phyloP scores from a whole-genome alignment of 176 grass and related monocot genomes.

The Bothriochloa decipiens region DNA sequence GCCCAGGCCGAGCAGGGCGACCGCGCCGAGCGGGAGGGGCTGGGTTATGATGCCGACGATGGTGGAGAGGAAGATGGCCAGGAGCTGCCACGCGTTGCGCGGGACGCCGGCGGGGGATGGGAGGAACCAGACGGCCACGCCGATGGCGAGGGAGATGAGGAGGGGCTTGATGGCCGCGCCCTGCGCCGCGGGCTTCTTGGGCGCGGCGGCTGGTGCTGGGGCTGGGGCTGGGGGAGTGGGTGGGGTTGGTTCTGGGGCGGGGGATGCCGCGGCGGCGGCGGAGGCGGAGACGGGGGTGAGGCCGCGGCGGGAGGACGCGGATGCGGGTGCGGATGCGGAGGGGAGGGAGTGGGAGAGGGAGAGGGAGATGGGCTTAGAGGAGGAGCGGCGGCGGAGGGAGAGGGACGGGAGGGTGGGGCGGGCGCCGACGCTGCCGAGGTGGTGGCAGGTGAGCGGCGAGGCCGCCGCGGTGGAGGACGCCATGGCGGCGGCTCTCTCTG shows the following conservation, averaged over 20 bases:
- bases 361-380: conserved; percentile 39
- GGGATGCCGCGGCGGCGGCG: neutral
- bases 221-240: neutral
- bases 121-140: conserved; percentile 73
- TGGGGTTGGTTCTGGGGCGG: neutral
- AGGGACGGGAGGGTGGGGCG: conserved; percentile 47
- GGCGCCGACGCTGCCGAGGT: conserved; percentile 45
- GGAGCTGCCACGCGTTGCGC: conserved; percentile 89
- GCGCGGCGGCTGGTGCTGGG: conserved; percentile 6
- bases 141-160: conserved; percentile 58
- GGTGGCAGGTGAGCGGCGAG: conserved; percentile 54
- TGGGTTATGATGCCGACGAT: conserved; percentile 98
- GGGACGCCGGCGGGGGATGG: conserved; percentile 76
- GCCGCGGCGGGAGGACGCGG: neutral
- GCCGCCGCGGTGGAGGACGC: conserved; percentile 52
- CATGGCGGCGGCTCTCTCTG: conserved; percentile 43
- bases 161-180: conserved; percentile 81
- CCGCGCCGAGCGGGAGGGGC: conserved; percentile 94
- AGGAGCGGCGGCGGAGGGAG: conserved; percentile 29
- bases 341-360: conserved; percentile 46
- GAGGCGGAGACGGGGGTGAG: neutral
- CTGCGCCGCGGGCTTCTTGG: conserved; percentile 50
- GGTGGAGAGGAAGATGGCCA: conserved; percentile 89
- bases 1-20: conserved; percentile 87
- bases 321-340: neutral